Evolutionary conservation across 2,329 filamentous ascomycete genomes (phyloP), one percentile per base, ranked within the genome.

Genomic region (Geosmithia putterillii): DNA sequence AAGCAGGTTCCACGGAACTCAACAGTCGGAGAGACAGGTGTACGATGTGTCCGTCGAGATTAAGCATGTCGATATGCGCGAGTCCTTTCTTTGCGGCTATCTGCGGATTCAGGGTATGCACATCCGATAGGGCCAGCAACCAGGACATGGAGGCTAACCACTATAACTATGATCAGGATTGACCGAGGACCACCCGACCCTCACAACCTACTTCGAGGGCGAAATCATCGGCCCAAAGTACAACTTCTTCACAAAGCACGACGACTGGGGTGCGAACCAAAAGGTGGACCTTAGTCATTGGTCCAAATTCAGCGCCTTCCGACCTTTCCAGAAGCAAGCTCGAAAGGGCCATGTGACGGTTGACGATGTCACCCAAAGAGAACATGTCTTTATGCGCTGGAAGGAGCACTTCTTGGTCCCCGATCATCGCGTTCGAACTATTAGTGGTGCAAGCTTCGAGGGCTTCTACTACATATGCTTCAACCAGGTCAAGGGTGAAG

Each of bases 401-500:
- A 98, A 98, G 63, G 92, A 98, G 58, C 88, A 94, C 55, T 98
- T 98, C 55, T 70, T 98, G 1, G 92, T 98, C 1, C 92, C 92
- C 2, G 89, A 98, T 56, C 92, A 98, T 60, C 78, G 86, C 15
- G 88, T 96, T 18, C 77, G 83, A 47, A 94, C 86, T 10, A 95
- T 98, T 48, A 85, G 80, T 28, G 92, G 92, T 17, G 92, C 92
- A 7, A 96, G 90, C 57, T 98, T 96, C 47, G 92, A 98, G 58
- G 92, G 92, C 0, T 98, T 98, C 60, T 98, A 96, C 61, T 98
- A 98, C 57, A 96, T 98, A 51, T 95, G 89, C 66, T 96, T 96
- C 68, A 95, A 96, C 61, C 90, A 96, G 63, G 69, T 87, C 41
- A 76, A 81, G 49, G 92, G 90, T 7, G 81, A 76, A 49, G 84